Conservation (phyloP, 2,329 filamentous ascomycete genomes). For the Scedosporium boydii region DNA sequence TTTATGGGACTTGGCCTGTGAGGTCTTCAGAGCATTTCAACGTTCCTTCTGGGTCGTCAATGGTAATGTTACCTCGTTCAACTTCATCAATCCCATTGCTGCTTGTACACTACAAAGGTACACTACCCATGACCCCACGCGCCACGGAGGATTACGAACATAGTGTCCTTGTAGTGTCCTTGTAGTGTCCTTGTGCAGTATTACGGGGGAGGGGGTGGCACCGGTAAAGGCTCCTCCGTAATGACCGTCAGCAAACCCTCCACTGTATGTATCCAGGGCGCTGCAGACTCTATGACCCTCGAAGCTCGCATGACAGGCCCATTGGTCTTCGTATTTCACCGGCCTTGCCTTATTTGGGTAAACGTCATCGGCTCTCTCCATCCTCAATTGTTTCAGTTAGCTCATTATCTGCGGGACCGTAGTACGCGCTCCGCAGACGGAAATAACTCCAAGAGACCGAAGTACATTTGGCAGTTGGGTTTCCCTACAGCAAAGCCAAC, state of each 20-base stretch:
- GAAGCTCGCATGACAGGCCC: background rate
- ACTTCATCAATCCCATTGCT: no score
- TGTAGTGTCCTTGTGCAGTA: no score
- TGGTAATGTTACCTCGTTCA: no score
- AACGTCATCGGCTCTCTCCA: background rate
- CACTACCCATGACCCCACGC: no score
- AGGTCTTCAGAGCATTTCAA: background rate
- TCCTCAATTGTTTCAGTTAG: background rate
- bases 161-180: no score
- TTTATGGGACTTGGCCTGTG: no score
- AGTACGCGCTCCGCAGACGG: background rate
- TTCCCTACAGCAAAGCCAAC: no score
- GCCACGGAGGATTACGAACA: no score
- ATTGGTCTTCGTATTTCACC: background rate
- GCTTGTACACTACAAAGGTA: no score
- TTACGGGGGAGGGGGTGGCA: background rate
- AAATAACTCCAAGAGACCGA: no score
- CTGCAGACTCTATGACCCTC: background rate
- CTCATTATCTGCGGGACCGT: background rate
- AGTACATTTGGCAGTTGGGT: no score
- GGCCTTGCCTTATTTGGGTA: background rate
- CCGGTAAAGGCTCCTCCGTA: background rate
- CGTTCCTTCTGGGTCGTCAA: no score
- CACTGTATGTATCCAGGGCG: background rate
- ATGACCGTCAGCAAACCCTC: background rate